Base-by-base conservation (phyloP, 1,139 yeast species). In the Candida dubliniensis region DNA sequence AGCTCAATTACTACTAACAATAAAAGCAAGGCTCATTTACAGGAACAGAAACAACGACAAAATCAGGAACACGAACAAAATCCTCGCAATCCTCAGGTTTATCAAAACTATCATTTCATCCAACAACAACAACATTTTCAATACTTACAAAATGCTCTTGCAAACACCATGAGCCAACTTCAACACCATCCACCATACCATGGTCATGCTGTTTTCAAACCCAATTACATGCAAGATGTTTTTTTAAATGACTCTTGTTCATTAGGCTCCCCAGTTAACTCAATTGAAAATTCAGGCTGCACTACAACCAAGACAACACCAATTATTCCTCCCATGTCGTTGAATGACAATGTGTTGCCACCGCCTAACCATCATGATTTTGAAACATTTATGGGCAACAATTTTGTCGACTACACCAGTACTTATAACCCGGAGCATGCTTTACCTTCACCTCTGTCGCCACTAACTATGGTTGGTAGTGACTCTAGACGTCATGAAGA, bases 71-170 rank as follows among this genome's bases (percentile, higher is more conserved):
- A 34, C n/a, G 29, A 13, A 26, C 31, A 26, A 27, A 35, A 35
- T 9, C n/a, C 38, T 2, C 31, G 23, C 23, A 18, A 35, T 24
- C 39, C 8, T 8, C 38, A 35, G n/a, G n/a, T 23, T 23, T 37
- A 37, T 23, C 34, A 37, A 10, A 34, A 37, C n/a, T 37, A 37
- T 24, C 40, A 37, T 25, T 37, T 37, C 31, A 7, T 31, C 25
- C 40, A 37, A 31, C 42, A 33, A 27, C 37, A 39, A 29, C 42
- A 39, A 39, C 42, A 39, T n/a, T 39, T 39, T 14, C 42, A 39
- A 29, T 34, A 39, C n/a, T 39, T 39, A 18, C 42, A 39, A 24
- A 39, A 39, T n/a, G 42, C 42, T 18, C 42, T 39, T 34, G 42
- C 42, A 27, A 39, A 12, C 27, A 18, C 42, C 13, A 38, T 33